Base-by-base conservation (phyloP, 2,329 filamentous ascomycete species). In the Microcyclosporella mali region DNA sequence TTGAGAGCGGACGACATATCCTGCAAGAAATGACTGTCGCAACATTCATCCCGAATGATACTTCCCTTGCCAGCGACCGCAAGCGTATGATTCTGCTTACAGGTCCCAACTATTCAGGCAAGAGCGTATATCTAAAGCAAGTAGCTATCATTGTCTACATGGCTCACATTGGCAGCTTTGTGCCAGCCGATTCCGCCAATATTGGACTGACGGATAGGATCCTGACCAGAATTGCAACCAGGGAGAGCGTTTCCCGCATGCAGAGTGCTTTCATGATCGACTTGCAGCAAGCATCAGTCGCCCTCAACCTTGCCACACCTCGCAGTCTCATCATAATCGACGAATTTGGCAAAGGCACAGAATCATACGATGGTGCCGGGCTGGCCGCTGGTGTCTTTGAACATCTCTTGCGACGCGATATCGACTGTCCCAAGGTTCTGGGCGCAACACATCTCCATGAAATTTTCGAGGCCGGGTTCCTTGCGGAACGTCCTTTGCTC, bases 61-160 rank as follows among this genome's bases (percentile, higher is more conserved):
- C 86, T 16, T 66, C 69, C n/a, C 59, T 95, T 4, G 60, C 70
- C 10, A 84, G 85, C 16, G 84, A 85, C 1, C 45, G 46, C n/a
- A 70, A 69, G 10, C 87, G 77, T 51, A 83, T 88, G 67, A 62
- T 95, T 10, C 69, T 95, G 4, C 66, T 98, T 56, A 97, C 92
- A 0, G 92, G 92, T 0, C 89, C 92, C 3, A 98, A 98, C 56
- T 94, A 92, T 62, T 97, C 92, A 0, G 92, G 92, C 0, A 98
- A 98, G 65, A 97, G 88, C 55, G 79, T 97, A 0, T 97, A 95
- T 64, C 74, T 97, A 60, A 98, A 94, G 64, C 90, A 98, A 62
- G 79, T 87, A 25, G 92, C 89, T 3, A 70, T 95, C 37, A 92
- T 95, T 45, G 82, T 94, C 11, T 95, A 92, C 60, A 76, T 98